Evolutionary conservation across 495 filamentous ascomycete species (phyloP).

Genomic region (Trichocladium uniseriatum): DNA sequence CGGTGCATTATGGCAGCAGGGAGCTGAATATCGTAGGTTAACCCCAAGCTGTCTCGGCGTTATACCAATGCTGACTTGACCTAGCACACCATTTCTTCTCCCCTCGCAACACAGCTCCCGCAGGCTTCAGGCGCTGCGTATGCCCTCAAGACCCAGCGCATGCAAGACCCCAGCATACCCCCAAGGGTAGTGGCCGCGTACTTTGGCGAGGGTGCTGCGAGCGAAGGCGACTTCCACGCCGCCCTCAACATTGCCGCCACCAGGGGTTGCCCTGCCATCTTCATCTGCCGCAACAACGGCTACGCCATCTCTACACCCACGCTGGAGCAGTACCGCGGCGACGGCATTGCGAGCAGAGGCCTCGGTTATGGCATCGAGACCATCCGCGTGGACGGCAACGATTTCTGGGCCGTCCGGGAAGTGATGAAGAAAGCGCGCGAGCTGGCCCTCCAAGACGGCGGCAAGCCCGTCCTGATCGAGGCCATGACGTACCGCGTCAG

Average conservation of each 20-base stretch:
- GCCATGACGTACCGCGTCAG: constrained; percentile 96
- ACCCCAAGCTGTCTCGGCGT: not conserved
- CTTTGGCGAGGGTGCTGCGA: constrained; percentile 96
- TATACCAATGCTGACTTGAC: constrained; percentile 5
- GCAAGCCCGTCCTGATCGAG: constrained; percentile 78
- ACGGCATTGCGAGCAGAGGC: constrained; percentile 92
- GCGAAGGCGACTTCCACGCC: constrained; percentile 95
- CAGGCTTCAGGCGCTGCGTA: constrained; percentile 93
- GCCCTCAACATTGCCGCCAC: constrained; percentile 96
- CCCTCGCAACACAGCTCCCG: constrained; percentile 90
- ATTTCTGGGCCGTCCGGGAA: constrained; percentile 88
- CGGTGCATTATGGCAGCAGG: constrained; percentile 85
- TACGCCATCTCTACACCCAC: constrained; percentile 94
- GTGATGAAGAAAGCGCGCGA: constrained; percentile 69
- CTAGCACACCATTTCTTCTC: constrained; percentile 86
- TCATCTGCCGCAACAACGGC: constrained; percentile 96
- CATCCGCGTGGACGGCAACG: constrained; percentile 92
- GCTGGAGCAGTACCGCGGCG: constrained; percentile 91
- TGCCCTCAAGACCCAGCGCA: constrained; percentile 76
- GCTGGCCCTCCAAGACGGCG: constrained; percentile 67
- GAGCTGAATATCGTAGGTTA: constrained; percentile 66
- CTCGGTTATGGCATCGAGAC: constrained; percentile 96
- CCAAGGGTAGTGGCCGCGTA: constrained; percentile 76
- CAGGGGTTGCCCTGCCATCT: constrained; percentile 79
- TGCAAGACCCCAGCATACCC: constrained; percentile 54